These are phyloP conservation scores for Colletotrichum costaricense DNA, from an alignment of 2,329 filamentous ascomycete genomes.

Conservation along the genomic window DNA sequence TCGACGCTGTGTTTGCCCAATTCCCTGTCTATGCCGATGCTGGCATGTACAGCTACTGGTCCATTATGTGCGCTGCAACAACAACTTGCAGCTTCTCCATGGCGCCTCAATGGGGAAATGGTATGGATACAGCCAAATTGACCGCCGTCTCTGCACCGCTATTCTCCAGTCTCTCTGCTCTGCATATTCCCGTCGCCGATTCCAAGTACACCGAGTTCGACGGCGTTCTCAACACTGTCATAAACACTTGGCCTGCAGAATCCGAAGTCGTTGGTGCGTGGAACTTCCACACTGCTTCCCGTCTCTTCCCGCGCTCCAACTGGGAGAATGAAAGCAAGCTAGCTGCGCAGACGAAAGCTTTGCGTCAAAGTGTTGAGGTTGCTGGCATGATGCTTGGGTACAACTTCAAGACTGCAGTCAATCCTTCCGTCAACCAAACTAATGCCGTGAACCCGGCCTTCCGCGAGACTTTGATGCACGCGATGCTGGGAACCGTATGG, in stretches of 20 bases:
- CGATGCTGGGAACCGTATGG: slow-evolving; percentile 44
- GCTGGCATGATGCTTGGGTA: slow-evolving; percentile 31
- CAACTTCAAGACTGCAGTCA: slow-evolving; percentile 38
- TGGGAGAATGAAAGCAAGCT: slow-evolving; percentile 38
- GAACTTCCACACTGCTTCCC: slow-evolving; percentile 31
- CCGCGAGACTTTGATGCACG: slow-evolving; percentile 50
- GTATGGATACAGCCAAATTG: slow-evolving; percentile 45
- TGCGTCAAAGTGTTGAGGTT: slow-evolving; percentile 35
- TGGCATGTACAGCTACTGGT: slow-evolving; percentile 50
- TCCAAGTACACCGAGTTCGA: slow-evolving; percentile 46
- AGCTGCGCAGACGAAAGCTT: slow-evolving; percentile 37
- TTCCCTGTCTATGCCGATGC: slow-evolving; percentile 49
- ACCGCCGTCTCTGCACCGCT: slow-evolving; percentile 48
- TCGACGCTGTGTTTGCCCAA: slow-evolving; percentile 43
- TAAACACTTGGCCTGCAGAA: slow-evolving; percentile 39
- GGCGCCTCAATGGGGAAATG: slow-evolving; percentile 29
- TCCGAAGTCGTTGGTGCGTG: slow-evolving; percentile 34
- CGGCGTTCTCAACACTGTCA: slow-evolving; percentile 36
- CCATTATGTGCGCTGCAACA: slow-evolving; percentile 11
- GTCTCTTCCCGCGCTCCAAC: slow-evolving; percentile 39
- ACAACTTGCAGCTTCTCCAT: slow-evolving; percentile 44
- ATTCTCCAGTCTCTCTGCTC: slow-evolving; percentile 39
- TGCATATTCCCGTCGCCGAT: slow-evolving; percentile 41
- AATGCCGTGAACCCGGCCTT: slow-evolving; percentile 51
- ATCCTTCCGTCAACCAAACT: slow-evolving; percentile 46